Evolutionary conservation across 176 grass and related monocot genomes (phyloP).

Genomic region (Oryza officinalis): DNA sequence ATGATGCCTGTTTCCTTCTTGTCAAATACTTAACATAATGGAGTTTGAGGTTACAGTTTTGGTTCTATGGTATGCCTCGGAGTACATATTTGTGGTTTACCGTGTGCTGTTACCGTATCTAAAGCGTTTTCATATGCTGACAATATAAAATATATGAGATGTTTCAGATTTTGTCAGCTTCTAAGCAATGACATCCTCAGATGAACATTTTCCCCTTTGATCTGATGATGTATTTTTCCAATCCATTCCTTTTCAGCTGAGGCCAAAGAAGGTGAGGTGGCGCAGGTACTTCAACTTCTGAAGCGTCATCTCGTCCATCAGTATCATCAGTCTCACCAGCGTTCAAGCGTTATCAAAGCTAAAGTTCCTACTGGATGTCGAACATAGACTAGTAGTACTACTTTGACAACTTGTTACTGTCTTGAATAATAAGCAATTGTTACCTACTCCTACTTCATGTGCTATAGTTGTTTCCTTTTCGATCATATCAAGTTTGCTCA

Average conservation of each 20-base stretch:
- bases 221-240: background rate
- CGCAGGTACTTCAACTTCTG: background rate
- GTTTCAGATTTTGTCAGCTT: background rate
- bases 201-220: background rate
- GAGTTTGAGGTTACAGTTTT: background rate
- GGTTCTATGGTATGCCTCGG: background rate
- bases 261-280: constrained; percentile 18
- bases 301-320: background rate
- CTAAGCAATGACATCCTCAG: background rate
- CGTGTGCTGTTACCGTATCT: background rate
- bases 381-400: background rate
- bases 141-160: background rate
- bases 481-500: no score
- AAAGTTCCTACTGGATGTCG: background rate
- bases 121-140: background rate
- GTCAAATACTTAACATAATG: background rate
- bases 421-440: background rate
- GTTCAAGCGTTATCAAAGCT: background rate
- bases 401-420: background rate
- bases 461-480: background rate
- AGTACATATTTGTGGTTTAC: background rate
- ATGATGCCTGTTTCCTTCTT: background rate
- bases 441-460: background rate
- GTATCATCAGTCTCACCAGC: background rate
- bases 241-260: constrained; percentile 18